Conservation (phyloP, 768 basidiomycete species). For the Suillus brevipes region DNA sequence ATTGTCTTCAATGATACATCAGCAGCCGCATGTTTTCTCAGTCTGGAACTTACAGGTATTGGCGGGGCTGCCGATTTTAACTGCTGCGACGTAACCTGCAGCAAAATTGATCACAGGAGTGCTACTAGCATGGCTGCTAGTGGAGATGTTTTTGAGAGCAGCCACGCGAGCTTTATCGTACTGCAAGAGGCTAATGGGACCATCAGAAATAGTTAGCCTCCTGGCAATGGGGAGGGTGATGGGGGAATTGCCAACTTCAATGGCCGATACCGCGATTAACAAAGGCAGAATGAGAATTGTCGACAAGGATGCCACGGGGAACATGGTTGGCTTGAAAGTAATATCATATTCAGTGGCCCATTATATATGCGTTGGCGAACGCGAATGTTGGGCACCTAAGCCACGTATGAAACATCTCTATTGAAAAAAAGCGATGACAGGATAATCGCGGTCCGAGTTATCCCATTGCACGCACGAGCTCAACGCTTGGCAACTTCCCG, state of each 20-base stretch:
- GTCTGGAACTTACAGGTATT: constrained; percentile 43
- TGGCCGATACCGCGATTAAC: constrained; percentile 44
- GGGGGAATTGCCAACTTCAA: constrained; percentile 38
- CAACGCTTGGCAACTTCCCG: neutral
- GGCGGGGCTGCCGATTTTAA: constrained; percentile 55
- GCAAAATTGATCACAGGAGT: constrained; percentile 42
- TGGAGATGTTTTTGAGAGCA: neutral
- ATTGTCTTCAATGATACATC: constrained; percentile 36
- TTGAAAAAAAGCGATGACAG: neutral
- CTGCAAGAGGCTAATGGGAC: constrained; percentile 45
- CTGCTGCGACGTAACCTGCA: constrained; percentile 34
- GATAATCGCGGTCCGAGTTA: neutral
- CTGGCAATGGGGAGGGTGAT: constrained; percentile 53
- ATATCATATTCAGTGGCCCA: neutral
- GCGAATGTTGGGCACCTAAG: neutral
- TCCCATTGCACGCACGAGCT: neutral
- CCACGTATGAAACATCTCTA: neutral
- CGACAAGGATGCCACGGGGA: constrained; percentile 40
- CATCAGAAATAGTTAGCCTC: constrained; percentile 49
- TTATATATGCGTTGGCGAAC: neutral
- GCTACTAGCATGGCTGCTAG: constrained; percentile 17
- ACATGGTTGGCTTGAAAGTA: constrained; percentile 30
- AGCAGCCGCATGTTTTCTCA: neutral
- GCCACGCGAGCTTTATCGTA: constrained; percentile 54
- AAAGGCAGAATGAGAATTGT: constrained; percentile 47